A percentile compares a stretch with the other conserved stretches of the same genome.
These are phyloP conservation scores for Sporobolomyces pararoseus DNA, from an alignment of 768 basidiomycete genomes.

Conservation along the genomic window DNA sequence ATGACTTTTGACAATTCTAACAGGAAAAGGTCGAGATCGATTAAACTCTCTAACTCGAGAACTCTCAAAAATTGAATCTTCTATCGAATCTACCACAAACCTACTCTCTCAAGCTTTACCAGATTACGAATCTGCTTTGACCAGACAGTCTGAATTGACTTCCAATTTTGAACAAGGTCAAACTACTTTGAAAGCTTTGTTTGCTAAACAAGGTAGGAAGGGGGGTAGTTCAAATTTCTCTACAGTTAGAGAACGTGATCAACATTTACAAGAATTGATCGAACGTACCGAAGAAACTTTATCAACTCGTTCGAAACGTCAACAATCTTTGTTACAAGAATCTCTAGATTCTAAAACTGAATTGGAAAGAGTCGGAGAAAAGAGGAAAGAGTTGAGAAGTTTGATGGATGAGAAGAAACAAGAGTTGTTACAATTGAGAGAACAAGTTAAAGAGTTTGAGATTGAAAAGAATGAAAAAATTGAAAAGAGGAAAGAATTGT, in stretches of 20 bases:
- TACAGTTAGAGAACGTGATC: conserved; percentile 76
- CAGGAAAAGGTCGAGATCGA: conserved; percentile 61
- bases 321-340: conserved; percentile 55
- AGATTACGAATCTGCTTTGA: too few species aligned
- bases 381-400: conserved; percentile 54
- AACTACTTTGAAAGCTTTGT: conserved; percentile 67
- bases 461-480: conserved; percentile 65
- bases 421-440: conserved; percentile 57
- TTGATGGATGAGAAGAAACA: conserved; percentile 62
- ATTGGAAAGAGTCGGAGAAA: conserved; percentile 55
- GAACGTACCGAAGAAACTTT: conserved; percentile 61
- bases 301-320: conserved; percentile 57
- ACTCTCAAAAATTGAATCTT: conserved; percentile 59
- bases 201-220: conserved; percentile 88
- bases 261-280: conserved; percentile 75
- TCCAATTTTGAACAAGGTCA: conserved; percentile 71
- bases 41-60: conserved; percentile 65
- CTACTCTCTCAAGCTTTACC: conserved; percentile 54
- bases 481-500: conserved; percentile 82
- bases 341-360: conserved; percentile 44
- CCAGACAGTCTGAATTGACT: too few species aligned
- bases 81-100: conserved; percentile 65
- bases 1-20: not conserved
- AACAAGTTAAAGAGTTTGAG: conserved; percentile 60
- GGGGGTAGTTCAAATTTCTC: conserved; percentile 78